A percentile compares a stretch with the other conserved stretches of the same genome.
Evolutionary conservation across 495 filamentous ascomycete species (phyloP).

Genomic region (Xylaria longipes): DNA sequence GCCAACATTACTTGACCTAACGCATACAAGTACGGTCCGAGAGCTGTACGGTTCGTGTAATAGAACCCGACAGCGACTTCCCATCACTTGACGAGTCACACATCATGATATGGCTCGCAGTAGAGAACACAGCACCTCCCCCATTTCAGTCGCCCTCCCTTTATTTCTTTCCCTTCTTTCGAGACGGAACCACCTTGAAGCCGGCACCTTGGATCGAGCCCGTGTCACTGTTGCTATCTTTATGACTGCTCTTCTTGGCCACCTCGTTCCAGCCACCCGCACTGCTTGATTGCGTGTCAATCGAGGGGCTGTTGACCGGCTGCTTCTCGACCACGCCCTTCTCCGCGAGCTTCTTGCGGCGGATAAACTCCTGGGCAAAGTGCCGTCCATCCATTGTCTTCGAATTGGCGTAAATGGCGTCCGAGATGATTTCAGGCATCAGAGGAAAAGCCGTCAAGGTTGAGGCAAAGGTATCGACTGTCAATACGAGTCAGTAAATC

Average conservation of each 20-base stretch:
- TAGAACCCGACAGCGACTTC: neutral
- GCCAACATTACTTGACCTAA: neutral
- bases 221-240: slow-evolving; percentile 53
- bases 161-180: slow-evolving; percentile 89
- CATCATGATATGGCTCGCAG: neutral
- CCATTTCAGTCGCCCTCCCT: slow-evolving; percentile 13
- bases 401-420: slow-evolving; percentile 84
- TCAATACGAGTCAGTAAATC: slow-evolving; percentile 7
- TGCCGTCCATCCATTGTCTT: slow-evolving; percentile 88
- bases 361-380: slow-evolving; percentile 92
- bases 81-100: neutral
- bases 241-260: slow-evolving; percentile 78
- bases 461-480: slow-evolving; percentile 82
- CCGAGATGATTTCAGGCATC: slow-evolving; percentile 81
- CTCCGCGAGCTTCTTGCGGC: slow-evolving; percentile 89
- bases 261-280: slow-evolving; percentile 94
- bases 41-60: neutral
- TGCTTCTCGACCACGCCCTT: slow-evolving; percentile 76
- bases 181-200: slow-evolving; percentile 88
- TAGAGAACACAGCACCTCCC: neutral
- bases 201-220: slow-evolving; percentile 63
- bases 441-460: slow-evolving; percentile 75
- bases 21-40: neutral
- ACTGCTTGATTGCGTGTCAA: slow-evolving; percentile 52
- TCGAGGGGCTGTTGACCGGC: slow-evolving; percentile 56